Base-by-base conservation (phyloP, 2,329 filamentous ascomycete genomes). In the Aspergillus texensis region DNA sequence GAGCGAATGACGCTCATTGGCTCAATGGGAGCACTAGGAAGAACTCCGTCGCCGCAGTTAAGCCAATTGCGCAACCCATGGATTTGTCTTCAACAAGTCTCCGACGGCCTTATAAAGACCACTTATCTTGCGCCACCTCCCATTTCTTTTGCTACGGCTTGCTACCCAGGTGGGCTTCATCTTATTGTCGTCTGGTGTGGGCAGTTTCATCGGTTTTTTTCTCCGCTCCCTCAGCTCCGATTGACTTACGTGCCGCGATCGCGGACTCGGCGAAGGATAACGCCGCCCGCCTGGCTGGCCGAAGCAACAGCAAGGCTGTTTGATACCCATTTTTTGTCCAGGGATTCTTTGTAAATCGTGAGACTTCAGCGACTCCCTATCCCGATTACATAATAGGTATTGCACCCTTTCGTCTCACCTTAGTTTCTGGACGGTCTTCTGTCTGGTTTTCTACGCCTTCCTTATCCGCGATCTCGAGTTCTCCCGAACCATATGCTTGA, bases 231-330 rank as follows among this genome's bases (percentile, higher is more conserved):
- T 55, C 32, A 34, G 55, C 53, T 50, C 50, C 55, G 54, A 52
- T 32, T 58, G 43, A 57, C 28, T 26, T 30, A 54, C 56, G 57
- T 57, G 61, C 67, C 59, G 65, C 63, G 60, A 58, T 63, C 64
- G 61, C 66, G 66, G 65, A 70, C 64, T 69, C 59, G 67, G 63
- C 67, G 58, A 66, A 63, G 62, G 62, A 67, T 57, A 65, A 46
- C 36, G 62, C 59, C 65, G 65, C 58, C 55, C 57, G 60, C 53
- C 48, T 61, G 57, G 26, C 59, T 64, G 56, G 54, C 46, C 58
- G 59, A 62, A 45, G 34, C 30, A 41, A 26, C 52, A 55, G 52
- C 52, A 39, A 55, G 52, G 32, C 21, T 60, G 24, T 48, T 45
- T 19, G 46, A 58, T 36, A 50, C 60, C 46, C 24, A 36, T 41